These are phyloP conservation scores for Diplotaxis tenuifolia DNA, from an alignment of 345 rosid species.

Conservation along the genomic window DNA sequence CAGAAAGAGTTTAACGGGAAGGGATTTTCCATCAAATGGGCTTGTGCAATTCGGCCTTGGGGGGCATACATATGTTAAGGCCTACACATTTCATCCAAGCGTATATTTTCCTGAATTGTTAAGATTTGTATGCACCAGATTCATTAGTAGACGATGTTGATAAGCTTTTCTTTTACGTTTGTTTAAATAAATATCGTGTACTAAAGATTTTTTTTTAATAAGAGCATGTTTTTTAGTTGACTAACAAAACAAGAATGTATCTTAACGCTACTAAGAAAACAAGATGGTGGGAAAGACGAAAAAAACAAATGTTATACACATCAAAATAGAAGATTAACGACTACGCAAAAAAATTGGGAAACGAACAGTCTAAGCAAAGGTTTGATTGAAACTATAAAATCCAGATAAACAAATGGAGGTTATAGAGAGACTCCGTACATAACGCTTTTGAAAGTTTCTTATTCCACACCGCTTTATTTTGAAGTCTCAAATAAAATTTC, in stretches of 20 bases:
- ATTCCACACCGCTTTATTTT: slow-evolving; percentile 39
- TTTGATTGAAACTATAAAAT: slow-evolving; percentile 11
- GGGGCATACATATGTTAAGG: too few relatives aligned
- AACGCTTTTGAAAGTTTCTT: slow-evolving; percentile 45
- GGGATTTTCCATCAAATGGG: neutral
- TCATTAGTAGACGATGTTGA: neutral
- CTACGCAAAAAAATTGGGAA: slow-evolving; percentile 1
- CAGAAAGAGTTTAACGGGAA: neutral
- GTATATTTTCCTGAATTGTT: too few relatives aligned
- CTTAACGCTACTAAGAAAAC: neutral
- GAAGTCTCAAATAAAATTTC: neutral
- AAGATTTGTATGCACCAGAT: too few relatives aligned
- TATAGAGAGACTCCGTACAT: slow-evolving; percentile 39
- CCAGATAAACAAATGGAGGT: slow-evolving; percentile 40
- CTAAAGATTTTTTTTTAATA: neutral
- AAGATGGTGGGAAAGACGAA: neutral
- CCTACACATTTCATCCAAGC: too few relatives aligned
- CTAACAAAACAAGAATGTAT: neutral
- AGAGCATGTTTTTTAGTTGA: neutral
- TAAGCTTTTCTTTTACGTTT: neutral
- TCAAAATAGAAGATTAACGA: neutral
- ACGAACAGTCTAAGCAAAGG: slow-evolving; percentile 17
- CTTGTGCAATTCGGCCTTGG: neutral
- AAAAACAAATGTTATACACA: neutral
- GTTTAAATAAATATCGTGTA: neutral